Base-by-base conservation (phyloP, 2,329 filamentous ascomycete genomes). In the Hypoxylon sp. region DNA sequence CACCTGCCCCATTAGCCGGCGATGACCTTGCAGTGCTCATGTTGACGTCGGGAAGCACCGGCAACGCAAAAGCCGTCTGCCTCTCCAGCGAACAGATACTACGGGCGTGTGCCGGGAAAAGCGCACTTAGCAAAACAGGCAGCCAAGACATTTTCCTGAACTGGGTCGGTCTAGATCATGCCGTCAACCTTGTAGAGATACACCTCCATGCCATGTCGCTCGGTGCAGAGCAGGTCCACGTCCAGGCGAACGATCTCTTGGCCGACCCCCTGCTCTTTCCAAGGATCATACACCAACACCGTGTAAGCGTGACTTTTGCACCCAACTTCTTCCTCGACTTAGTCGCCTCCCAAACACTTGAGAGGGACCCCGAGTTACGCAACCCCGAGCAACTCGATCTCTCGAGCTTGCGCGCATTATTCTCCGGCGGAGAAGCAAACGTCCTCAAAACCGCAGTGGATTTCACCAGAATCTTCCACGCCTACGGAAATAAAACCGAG, bases 151-250 rank as follows among this genome's bases (percentile, higher is more conserved):
- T 80, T 0, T 81, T 83, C 37, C 70, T 87, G 4, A 85, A 83
- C 66, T 87, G 84, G 85, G 81, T 86, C 11, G 81, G 80, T 0
- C 75, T 88, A 3, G 86, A 89, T 65, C 87, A 89, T 64, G 85
- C 87, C 11, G 86, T 83, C 0, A 82, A 77, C 65, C 75, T 90
- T 2, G 77, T 80, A 0, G 85, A 89, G 61, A 82, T 85, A n/a
- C 87, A 89, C 68, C 72, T 89, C 0, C 82, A 82, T 13, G 84
- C 86, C 0, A 72, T 61, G 37, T 53, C 20, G 2, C 54, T 79
- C 63, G 22, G 75, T 73, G 60, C 81, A 76, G 0, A 75, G 73
- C 85, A 88, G 70, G 72, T 88, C 8, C 84, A 86, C 61, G 78
- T 85, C 3, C 76, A 74, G 1, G 78, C 84, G 0, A 70, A 78